Base-by-base conservation (phyloP, 805 yeast species). In the Candida ulmi region DNA sequence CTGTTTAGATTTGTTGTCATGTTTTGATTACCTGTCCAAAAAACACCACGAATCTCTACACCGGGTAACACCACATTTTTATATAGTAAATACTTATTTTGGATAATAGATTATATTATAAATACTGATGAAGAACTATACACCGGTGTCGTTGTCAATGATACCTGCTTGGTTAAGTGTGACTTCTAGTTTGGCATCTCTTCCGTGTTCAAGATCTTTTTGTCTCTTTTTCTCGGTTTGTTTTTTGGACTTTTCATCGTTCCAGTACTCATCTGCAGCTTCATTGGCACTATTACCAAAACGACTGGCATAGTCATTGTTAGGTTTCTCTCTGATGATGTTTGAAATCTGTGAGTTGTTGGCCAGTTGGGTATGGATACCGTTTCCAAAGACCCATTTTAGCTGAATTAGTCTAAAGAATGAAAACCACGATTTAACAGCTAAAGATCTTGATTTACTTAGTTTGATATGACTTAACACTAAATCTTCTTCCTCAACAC, bases 401-500 rank as follows among this genome's bases (percentile, higher is more conserved):
- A 55, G 33, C 27, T 45, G 48, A 21, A 54, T 44, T 8, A 51
- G 45, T 44, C 60, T 52, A 38, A 55, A 51, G 32, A 54, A 53
- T 7, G 58, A 49, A 25, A 51, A 47, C 60, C 60, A 55, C 2
- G 60, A 54, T 34, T 44, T 51, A 15, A 55, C 49, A 17, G 57
- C 52, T 29, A 55, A 37, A 11, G 58, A 52, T 38, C 55, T 46
- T 3, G 60, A 50, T 39, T 52, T 55, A 21, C 52, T 46, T 17
- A 55, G 26, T 21, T 52, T 51, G 15, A 55, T 50, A 36, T 55
- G 60, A 11, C 51, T 33, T 15, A 55, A 35, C 3, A 47, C 39
- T n/a, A 39, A 37, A 15, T 47, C 52, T 15, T 49, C 48, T 7
- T 41, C 28, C 12, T 26, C 40, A 16, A 33, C 33, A 18, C 21